Evolutionary conservation across 345 rosid species (phyloP).

Genomic region (Boechera retrofracta): DNA sequence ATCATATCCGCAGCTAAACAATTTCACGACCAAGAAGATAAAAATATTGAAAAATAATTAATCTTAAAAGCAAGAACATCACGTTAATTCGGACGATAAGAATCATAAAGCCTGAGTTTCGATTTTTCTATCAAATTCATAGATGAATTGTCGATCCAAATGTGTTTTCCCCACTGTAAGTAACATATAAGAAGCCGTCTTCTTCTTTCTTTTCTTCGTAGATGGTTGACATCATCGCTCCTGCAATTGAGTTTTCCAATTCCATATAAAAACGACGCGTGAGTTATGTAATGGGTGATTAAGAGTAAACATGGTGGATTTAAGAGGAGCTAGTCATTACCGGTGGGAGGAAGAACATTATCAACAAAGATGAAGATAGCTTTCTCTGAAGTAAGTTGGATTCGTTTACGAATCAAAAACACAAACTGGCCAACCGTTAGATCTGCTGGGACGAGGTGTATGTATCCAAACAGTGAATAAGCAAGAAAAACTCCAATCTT

Average conservation of each 20-base stretch:
- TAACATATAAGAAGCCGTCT: constrained; percentile 60
- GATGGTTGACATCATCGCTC: constrained; percentile 57
- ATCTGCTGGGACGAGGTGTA: constrained; percentile 56
- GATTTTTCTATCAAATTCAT: background rate
- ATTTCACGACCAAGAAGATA: background rate
- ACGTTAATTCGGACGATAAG: background rate
- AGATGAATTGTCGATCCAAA: constrained; percentile 41
- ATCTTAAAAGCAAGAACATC: constrained; percentile 13
- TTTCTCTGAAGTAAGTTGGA: constrained; percentile 60
- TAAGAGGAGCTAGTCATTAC: constrained; percentile 5
- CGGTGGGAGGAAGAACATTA: constrained; percentile 53
- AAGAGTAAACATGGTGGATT: too few species aligned
- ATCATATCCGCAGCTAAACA: background rate
- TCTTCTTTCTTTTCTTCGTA: constrained; percentile 46
- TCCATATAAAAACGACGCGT: too few species aligned
- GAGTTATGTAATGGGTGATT: background rate
- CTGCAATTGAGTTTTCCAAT: constrained; percentile 25
- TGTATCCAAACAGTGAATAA: background rate
- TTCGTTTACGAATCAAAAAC: constrained; percentile 57
- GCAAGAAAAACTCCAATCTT: background rate
- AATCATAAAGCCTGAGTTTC: background rate
- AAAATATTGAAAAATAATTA: background rate
- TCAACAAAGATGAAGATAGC: constrained; percentile 61
- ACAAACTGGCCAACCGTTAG: constrained; percentile 61
- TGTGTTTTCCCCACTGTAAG: constrained; percentile 62